Base-by-base conservation (phyloP, 2,329 filamentous ascomycete genomes). In the Neonectria hederae region DNA sequence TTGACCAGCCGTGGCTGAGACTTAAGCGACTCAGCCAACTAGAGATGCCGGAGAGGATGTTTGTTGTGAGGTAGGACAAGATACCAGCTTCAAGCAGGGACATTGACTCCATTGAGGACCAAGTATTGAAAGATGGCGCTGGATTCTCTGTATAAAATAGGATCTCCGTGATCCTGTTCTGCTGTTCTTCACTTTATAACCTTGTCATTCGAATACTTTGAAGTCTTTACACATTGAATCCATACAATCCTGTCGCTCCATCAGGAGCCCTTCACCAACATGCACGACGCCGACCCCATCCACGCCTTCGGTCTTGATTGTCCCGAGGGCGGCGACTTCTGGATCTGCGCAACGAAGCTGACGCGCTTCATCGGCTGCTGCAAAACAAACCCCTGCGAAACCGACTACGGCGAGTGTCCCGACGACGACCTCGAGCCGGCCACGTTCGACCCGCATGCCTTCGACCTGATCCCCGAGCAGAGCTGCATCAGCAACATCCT, bases 311-410 rank as follows among this genome's bases (percentile, higher is more conserved):
- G 73, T 14, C 65, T 79, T 0, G 62, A 61, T 5, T 82, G 81
- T 45, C 76, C 75, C 0, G 59, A 54, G 1, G 73, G 72, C 4
- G 76, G 77, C 24, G 38, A 59, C 6, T 81, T 81, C 38, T 81
- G 81, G 72, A 70, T 80, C 60, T 81, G 80, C 66, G 46, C 64
- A 4, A 69, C 72, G 2, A 74, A 74, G 32, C 65, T 67, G 0
- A 42, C 62, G 3, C 75, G 76, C 30, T 83, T 82, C 67, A 59
- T 83, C 43, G 81, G 81, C 13, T 83, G 81, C 66, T 83, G 81
- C 52, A 68, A 63, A 11, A 68, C 64, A 26, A 73, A 79, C 60
- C 77, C 80, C 0, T 82, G 80, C 48, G 54, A 63, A 13, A 40
- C 43, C 10, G 56, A 55, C 42, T 67, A 68, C 14, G 71, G 69